A percentile compares a stretch with the other conserved stretches of the same genome.
phyloP scores from a whole-genome alignment of 2,329 filamentous ascomycete genomes.

The Monilinia aucupariae region DNA sequence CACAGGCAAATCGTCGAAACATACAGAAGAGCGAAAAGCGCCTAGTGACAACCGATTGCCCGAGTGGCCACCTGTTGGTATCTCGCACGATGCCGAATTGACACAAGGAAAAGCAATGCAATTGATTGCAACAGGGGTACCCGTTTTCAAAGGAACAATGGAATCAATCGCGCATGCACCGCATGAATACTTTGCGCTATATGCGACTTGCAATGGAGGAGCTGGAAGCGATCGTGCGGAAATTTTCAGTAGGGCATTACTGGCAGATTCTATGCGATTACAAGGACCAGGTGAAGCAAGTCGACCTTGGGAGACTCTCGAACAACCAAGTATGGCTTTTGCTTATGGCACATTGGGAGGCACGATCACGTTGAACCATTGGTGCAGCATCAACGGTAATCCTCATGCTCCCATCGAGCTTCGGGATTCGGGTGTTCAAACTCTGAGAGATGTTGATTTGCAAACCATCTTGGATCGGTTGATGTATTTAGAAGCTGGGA shows the following conservation, averaged over 20 bases:
- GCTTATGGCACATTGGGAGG: slow-evolving; percentile 61
- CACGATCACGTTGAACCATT: slow-evolving; percentile 67
- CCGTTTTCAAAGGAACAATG: slow-evolving; percentile 51
- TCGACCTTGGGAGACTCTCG: slow-evolving; percentile 63
- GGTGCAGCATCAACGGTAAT: slow-evolving; percentile 54
- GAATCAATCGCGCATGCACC: slow-evolving; percentile 48
- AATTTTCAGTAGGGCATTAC: slow-evolving; percentile 21
- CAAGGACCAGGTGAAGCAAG: slow-evolving; percentile 23
- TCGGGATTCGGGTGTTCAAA: slow-evolving; percentile 49
- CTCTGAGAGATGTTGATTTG: slow-evolving; percentile 56
- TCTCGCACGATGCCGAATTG: slow-evolving; percentile 46
- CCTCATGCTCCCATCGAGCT: slow-evolving; percentile 52
- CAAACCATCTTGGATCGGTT: slow-evolving; percentile 53
- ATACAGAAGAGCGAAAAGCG: slow-evolving; percentile 8
- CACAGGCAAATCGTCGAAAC: slow-evolving; percentile 8
- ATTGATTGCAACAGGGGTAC: slow-evolving; percentile 53
- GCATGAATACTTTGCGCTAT: slow-evolving; percentile 52
- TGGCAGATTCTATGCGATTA: slow-evolving; percentile 26
- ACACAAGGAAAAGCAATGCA: slow-evolving; percentile 50
- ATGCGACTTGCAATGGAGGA: slow-evolving; percentile 43
- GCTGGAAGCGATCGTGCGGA: slow-evolving; percentile 26
- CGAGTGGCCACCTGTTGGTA: slow-evolving; percentile 53
- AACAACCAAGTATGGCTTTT: slow-evolving; percentile 68
- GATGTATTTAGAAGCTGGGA: slow-evolving; percentile 51
- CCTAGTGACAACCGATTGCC: slow-evolving; percentile 36